Conservation (phyloP, 2,329 filamentous ascomycete species). For the Colletotrichum chlorophyti region DNA sequence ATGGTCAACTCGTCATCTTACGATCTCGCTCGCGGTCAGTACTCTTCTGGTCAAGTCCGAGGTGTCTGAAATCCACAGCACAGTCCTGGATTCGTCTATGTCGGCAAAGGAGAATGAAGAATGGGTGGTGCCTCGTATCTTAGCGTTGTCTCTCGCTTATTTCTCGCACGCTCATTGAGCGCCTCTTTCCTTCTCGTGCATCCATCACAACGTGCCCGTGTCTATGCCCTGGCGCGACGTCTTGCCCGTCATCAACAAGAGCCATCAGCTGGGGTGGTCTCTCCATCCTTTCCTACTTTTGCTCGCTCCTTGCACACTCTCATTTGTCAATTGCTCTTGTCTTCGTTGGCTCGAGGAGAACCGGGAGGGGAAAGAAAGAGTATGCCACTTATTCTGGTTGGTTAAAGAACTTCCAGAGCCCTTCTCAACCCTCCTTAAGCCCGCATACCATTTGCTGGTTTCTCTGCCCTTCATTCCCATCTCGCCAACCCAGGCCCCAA, state of each 20-base stretch:
- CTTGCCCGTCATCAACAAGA: constrained; percentile 13
- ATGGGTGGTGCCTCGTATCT: not conserved
- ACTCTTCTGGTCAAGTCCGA: too few relatives aligned
- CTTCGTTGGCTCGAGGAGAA: not conserved
- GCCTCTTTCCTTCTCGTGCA: not conserved
- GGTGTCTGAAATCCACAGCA: not conserved
- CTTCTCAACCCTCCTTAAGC: too few relatives aligned
- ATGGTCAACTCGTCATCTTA: too few relatives aligned
- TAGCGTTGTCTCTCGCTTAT: constrained; percentile 14
- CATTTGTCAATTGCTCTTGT: not conserved
- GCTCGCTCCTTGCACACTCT: constrained; percentile 11
- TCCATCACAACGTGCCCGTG: not conserved
- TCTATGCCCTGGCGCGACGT: constrained; percentile 9
- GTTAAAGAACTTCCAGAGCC: not conserved
- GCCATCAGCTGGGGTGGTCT: not conserved
- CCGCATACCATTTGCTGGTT: too few relatives aligned
- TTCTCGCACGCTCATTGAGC: constrained; percentile 1
- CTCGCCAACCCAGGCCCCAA: too few relatives aligned
- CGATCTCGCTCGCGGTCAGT: too few relatives aligned
- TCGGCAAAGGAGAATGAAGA: not conserved
- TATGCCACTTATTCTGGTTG: not conserved
- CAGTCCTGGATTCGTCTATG: not conserved
- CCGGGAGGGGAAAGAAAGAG: too few relatives aligned
- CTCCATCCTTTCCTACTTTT: not conserved
- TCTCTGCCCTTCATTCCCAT: too few relatives aligned